Base-by-base conservation (phyloP, 148 eudicot genomes). In the Hydrangea macrophylla region DNA sequence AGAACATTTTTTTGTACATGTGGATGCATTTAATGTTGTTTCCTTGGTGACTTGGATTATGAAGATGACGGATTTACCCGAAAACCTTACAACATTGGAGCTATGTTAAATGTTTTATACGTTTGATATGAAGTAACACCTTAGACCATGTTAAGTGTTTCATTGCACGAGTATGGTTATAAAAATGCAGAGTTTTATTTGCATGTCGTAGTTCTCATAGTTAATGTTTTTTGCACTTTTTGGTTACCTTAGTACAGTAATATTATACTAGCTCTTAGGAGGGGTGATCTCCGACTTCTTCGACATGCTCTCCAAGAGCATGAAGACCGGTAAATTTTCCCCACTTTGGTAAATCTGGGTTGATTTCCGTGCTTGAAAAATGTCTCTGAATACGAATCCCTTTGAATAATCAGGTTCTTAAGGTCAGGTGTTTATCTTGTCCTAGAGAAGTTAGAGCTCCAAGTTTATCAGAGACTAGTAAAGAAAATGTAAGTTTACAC, bases 401-500 rank as follows among this genome's bases (percentile, higher is more conserved):
- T 20, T 24, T 56, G 39, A 58, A 5, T 27, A 39, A 2, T 57
- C 82, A 93, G 98, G 78, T 94, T 94, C 65, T 74, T 94, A 77
- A 88, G 96, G 74, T 94, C 99, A 42, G 99, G 99, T 60, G 97
- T 90, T 54, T 93, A 88, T 77, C 89, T 93, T 66, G 99, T 90
- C 62, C 84, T 94, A 33, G 99, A 94, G 80, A 90, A 94, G 88
- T 79, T 90, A 20, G 99, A 94, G 79, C 96, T 94, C 65, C 99
- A 90, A 74, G 99, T 94, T 60, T 94, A 94, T 81, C 86, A 94
- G 73, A 89, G 97, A 81, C 65, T 94, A 60, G 64, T 90, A 44
- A 94, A 94, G 80, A 94, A 88, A 73, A 94, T 94, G 96, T 94
- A 74, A 82, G 92, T 74, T 58, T n/a, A 9, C 22, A 25, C 30